Evolutionary conservation across 2,329 filamentous ascomycete species (phyloP), one percentile per base, ranked within the genome.

Genomic region (Pyricularia sp.): DNA sequence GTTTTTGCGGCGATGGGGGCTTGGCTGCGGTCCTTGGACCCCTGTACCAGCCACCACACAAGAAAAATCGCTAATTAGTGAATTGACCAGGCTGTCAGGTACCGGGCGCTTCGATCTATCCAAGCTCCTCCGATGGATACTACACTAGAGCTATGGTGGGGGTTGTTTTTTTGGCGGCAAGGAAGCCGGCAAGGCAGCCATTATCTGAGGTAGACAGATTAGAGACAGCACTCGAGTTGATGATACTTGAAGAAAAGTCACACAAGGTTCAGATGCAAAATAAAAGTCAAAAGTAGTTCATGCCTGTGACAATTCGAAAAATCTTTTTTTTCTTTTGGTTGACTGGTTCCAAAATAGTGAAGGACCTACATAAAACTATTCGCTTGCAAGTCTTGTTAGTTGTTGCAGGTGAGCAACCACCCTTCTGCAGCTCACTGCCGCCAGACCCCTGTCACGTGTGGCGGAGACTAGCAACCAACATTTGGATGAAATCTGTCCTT

Each of bases 401-500:
- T n/a, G 42, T 4, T 50, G 42, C 42, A 50, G 42, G 42, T 50
- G 42, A 50, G 42, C 42, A 50, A 50, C 42, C 42, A 50, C 42
- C 42, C 12, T 63, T 63, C 12, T 28, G 14, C 25, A 17, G 12
- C 23, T 63, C 25, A 28, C 25, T 28, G 25, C 59, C 25, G 59
- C 55, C 9, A 66, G 28, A 74, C 73, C 76, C 76, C 76, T 77
- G 76, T 78, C 75, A 76, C 73, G 75, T 77, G 76, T 73, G 33
- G 33, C 33, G 73, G 75, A 72, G 14, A 63, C 23, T 28, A 63
- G 59, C 26, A 63, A 30, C 14, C 61, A 42, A 25, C 30, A 36
- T 69, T 67, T 72, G 71, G 73, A 76, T 81, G 81, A 80, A 82
- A 83, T 82, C 80, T 83, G 81, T 81, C 81, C 81, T 83, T 80